A percentile compares a stretch with the other conserved stretches of the same genome.
phyloP scores from a whole-genome alignment of 768 basidiomycete genomes.

The Mycena capillaripes region DNA sequence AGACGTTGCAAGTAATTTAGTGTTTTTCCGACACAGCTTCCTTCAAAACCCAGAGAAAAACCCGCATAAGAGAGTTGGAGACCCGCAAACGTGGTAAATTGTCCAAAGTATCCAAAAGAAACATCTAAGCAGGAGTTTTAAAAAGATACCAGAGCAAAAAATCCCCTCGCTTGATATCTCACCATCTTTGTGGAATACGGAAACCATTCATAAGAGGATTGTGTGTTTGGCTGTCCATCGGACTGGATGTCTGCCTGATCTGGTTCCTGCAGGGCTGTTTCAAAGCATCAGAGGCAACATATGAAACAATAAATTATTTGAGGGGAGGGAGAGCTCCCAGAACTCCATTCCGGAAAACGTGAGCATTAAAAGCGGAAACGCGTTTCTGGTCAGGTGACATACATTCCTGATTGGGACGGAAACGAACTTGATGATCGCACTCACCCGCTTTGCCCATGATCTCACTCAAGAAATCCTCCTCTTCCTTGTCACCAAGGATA shows the following conservation, averaged over 20 bases:
- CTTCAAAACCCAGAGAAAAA: conserved; percentile 23
- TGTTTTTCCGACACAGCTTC: too few species aligned
- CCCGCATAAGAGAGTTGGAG: conserved; percentile 20
- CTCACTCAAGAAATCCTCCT: conserved; percentile 17
- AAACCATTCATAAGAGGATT: neutral
- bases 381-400: neutral
- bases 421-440: neutral
- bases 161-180: neutral
- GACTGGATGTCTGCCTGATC: too few species aligned
- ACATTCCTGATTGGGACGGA: neutral
- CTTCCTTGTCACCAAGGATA: conserved; percentile 1
- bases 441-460: conserved; percentile 16
- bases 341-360: too few species aligned
- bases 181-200: conserved; percentile 1
- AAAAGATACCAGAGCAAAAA: neutral
- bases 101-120: conserved; percentile 26
- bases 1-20: too few species aligned
- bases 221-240: too few species aligned
- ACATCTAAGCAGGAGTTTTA: conserved; percentile 14
- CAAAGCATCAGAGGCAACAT: too few species aligned
- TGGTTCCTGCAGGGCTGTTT: neutral
- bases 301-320: too few species aligned
- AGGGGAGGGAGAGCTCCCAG: too few species aligned
- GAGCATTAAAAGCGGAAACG: too few species aligned
- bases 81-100: conserved; percentile 21